Percentiles rank a stretch among this genome's conserved stretches.
Conservation (phyloP, 768 basidiomycete species). For the Myochromella boudieri region DNA sequence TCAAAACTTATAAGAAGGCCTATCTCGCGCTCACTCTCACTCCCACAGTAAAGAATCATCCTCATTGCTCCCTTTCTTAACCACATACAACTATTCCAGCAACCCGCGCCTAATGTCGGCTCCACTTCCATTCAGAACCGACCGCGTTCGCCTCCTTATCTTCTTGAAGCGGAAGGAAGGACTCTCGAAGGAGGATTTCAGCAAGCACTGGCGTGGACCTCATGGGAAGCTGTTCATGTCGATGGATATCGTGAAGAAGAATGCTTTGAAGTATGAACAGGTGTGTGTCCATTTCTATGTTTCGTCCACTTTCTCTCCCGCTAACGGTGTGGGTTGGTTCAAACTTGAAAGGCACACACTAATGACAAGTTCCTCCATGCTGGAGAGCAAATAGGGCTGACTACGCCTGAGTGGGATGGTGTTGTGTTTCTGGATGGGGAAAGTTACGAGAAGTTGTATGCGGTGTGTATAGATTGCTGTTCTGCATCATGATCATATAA, state of each 20-base stretch:
- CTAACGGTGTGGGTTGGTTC: too few relatives aligned
- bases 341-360: conserved; percentile 25
- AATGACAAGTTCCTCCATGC: conserved; percentile 9
- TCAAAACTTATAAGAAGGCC: too few relatives aligned
- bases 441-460: conserved; percentile 29
- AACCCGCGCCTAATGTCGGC: too few relatives aligned
- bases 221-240: conserved; percentile 28
- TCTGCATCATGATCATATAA: too few relatives aligned
- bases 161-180: conserved; percentile 25
- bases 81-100: too few relatives aligned
- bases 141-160: conserved; percentile 26
- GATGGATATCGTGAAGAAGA: conserved; percentile 29
- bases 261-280: conserved; percentile 35
- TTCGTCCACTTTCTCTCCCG: too few relatives aligned
- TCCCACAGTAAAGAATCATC: too few relatives aligned
- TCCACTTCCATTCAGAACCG: not conserved
- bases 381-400: conserved; percentile 15
- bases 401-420: conserved; percentile 25
- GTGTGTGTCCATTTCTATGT: conserved; percentile 11
- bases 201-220: conserved; percentile 27
- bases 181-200: conserved; percentile 29
- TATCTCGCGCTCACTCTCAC: too few relatives aligned
- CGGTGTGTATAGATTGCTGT: conserved; percentile 15
- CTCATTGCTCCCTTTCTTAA: too few relatives aligned
- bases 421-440: conserved; percentile 30